phyloP scores from a whole-genome alignment of 495 filamentous ascomycete genomes.

The Pseudomonodictys pantanalensis region DNA sequence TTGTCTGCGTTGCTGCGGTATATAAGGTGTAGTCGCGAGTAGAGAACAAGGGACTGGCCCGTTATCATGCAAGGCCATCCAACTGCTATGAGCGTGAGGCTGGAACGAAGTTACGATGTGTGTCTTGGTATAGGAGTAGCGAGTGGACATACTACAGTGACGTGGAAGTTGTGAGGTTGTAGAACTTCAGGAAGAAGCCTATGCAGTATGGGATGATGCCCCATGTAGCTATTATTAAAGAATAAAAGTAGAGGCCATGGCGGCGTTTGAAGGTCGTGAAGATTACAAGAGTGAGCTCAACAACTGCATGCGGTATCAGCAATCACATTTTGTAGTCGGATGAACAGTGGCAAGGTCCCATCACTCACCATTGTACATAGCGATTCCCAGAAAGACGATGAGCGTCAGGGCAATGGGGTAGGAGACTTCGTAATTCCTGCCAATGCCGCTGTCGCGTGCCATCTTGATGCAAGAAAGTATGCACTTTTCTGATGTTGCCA shows the following conservation, averaged over 20 bases:
- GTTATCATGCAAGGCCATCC: conserved; percentile 26
- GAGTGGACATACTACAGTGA: too few relatives aligned
- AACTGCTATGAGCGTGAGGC: conserved; percentile 16
- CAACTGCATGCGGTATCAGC: too few relatives aligned
- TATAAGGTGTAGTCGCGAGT: conserved; percentile 25
- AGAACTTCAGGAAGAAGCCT: conserved; percentile 26
- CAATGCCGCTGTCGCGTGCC: conserved; percentile 17
- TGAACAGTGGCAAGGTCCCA: too few relatives aligned
- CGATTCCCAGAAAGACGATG: conserved; percentile 16
- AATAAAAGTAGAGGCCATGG: conserved; percentile 24
- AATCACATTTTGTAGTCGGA: too few relatives aligned
- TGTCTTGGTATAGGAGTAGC: too few relatives aligned
- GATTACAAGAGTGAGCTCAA: conserved; percentile 29
- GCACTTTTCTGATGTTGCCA: too few relatives aligned
- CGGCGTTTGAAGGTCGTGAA: conserved; percentile 23
- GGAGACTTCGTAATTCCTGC: not conserved
- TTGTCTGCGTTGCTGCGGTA: not conserved
- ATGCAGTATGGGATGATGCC: conserved; percentile 15
- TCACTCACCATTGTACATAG: conserved; percentile 32
- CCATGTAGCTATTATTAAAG: conserved; percentile 20
- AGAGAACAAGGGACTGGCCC: conserved; percentile 21
- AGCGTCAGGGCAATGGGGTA: conserved; percentile 14
- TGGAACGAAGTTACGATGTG: not conserved
- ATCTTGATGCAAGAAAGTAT: too few relatives aligned
- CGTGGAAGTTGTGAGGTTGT: conserved; percentile 11